Conservation (phyloP, 2,329 filamentous ascomycete species). For the Arthrobotrys iridis region DNA sequence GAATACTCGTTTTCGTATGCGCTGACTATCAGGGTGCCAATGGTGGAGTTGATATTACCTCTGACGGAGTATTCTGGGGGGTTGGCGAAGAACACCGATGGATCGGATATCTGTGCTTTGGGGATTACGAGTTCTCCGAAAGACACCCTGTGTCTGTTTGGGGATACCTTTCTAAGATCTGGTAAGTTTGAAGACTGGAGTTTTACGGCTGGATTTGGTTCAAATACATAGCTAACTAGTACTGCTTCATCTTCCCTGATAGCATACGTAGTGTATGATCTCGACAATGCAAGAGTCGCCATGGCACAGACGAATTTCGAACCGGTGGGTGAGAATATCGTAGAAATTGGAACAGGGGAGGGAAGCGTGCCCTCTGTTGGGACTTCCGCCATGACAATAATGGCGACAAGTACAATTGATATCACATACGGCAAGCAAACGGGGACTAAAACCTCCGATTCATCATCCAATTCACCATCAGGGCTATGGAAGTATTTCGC, state of each 20-base stretch:
- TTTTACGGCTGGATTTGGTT: not conserved
- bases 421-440: constrained; percentile 22
- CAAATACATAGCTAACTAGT: constrained; percentile 60
- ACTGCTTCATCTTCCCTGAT: too few relatives aligned
- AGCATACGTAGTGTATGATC: constrained; percentile 79
- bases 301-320: constrained; percentile 75
- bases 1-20: constrained; percentile 68
- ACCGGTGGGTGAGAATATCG: constrained; percentile 64
- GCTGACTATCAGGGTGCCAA: constrained; percentile 67
- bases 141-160: constrained; percentile 31
- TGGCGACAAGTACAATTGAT: constrained; percentile 53
- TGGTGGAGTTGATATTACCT: constrained; percentile 66
- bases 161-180: constrained; percentile 44
- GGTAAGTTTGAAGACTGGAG: constrained; percentile 58
- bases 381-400: constrained; percentile 64
- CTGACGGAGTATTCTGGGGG: constrained; percentile 42
- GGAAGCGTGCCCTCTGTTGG: constrained; percentile 67
- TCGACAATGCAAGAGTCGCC: constrained; percentile 77
- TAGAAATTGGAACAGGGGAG: constrained; percentile 67
- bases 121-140: constrained; percentile 27
- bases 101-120: constrained; percentile 44
- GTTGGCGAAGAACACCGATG: constrained; percentile 21
- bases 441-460: not conserved
- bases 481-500: not conserved
- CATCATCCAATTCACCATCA: not conserved